Conservation (phyloP, 2,329 filamentous ascomycete species). For the Epichloe amarillans region DNA sequence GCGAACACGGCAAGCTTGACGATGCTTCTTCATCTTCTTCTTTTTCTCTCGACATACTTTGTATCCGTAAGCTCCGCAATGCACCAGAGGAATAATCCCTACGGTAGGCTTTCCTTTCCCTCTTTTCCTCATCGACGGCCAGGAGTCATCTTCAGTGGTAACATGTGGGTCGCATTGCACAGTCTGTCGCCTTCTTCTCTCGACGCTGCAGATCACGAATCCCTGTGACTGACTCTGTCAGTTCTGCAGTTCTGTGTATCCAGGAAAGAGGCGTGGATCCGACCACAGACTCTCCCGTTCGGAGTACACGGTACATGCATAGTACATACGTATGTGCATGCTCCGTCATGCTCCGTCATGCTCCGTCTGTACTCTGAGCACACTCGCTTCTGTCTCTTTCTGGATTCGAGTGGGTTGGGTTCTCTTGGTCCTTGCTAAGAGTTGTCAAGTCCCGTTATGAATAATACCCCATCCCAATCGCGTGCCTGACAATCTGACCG, state of each 20-base stretch:
- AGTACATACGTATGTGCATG: too few species aligned
- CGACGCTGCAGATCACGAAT: slow-evolving; percentile 1
- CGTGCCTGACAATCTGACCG: background rate
- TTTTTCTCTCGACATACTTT: background rate
- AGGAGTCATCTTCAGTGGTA: background rate
- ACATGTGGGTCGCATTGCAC: slow-evolving; percentile 1
- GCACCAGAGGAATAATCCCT: too few species aligned
- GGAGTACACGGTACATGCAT: too few species aligned
- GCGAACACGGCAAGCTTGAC: background rate
- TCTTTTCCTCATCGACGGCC: background rate
- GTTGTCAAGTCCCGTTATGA: background rate
- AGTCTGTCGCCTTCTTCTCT: background rate
- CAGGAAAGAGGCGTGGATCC: background rate
- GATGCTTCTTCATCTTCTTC: too few species aligned
- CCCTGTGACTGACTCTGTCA: background rate
- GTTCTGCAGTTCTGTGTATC: background rate
- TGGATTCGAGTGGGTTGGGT: background rate
- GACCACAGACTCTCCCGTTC: background rate
- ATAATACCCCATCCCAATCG: background rate
- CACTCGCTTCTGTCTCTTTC: background rate
- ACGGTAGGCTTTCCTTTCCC: background rate
- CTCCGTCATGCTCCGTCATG: too few species aligned
- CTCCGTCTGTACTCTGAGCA: background rate
- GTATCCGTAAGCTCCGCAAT: too few species aligned
- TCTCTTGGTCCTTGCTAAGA: background rate